phyloP scores from a whole-genome alignment of 345 rosid species.

The Luvunga scandens region DNA sequence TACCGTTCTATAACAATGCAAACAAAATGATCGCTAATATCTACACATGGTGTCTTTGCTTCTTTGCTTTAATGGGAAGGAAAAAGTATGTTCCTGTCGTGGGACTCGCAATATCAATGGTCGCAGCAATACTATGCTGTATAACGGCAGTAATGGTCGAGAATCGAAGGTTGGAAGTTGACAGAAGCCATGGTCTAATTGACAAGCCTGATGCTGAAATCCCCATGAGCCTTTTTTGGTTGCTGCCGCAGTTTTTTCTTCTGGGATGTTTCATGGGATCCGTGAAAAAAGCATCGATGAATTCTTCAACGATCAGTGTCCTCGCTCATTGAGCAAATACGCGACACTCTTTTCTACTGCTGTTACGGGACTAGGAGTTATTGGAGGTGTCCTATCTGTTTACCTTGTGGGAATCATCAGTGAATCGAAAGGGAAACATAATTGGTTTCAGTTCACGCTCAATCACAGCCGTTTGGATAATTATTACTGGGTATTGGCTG shows the following conservation, averaged over 20 bases:
- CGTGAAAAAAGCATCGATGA: conserved; percentile 20
- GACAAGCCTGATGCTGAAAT: neutral
- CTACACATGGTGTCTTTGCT: neutral
- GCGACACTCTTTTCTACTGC: conserved; percentile 21
- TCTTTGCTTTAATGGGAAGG: neutral
- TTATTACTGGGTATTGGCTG: conserved; percentile 31
- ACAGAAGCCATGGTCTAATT: no score
- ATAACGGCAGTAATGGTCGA: no score
- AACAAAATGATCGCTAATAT: neutral
- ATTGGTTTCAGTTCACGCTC: conserved; percentile 39
- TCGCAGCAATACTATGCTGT: conserved; percentile 8
- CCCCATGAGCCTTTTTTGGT: conserved; percentile 36
- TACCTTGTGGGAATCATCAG: conserved; percentile 23
- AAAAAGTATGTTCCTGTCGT: conserved; percentile 11
- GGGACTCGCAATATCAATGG: conserved; percentile 35
- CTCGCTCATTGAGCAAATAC: conserved; percentile 27
- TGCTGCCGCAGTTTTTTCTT: conserved; percentile 36
- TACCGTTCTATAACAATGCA: conserved; percentile 19
- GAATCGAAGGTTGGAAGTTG: no score
- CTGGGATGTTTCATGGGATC: conserved; percentile 34
- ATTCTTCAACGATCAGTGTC: conserved; percentile 32
- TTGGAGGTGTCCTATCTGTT: neutral
- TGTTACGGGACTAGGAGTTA: conserved; percentile 16
- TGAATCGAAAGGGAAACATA: conserved; percentile 19
- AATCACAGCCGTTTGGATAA: conserved; percentile 38